phyloP scores from a whole-genome alignment of 139 green algal species.

The Volvox reticuliferus region DNA sequence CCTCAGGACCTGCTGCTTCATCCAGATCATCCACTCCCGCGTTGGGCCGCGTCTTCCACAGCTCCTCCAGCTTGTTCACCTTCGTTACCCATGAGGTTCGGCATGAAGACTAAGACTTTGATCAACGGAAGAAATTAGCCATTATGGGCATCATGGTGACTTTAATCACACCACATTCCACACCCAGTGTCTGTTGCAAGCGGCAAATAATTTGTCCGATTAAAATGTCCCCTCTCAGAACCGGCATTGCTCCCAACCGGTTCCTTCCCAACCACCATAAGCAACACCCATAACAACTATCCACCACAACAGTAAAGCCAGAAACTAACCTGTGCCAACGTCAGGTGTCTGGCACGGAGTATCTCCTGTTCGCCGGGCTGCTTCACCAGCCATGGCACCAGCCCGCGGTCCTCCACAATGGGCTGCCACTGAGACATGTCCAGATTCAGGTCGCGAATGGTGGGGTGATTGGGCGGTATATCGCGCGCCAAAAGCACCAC shows the following conservation, averaged over 20 bases:
- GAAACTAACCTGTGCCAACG: conserved; percentile 64
- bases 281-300: no score
- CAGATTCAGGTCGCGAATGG: conserved; percentile 76
- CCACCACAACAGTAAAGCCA: no score
- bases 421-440: conserved; percentile 91
- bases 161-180: no score
- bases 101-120: no score
- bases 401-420: conserved; percentile 81
- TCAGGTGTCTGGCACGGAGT: conserved; percentile 81
- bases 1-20: conserved; percentile 47
- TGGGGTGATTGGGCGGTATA: conserved; percentile 74
- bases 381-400: conserved; percentile 93
- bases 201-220: no score
- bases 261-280: no score
- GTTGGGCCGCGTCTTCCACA: conserved; percentile 89
- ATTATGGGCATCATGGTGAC: no score
- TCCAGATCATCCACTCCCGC: conserved; percentile 87
- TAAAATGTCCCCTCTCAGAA: no score
- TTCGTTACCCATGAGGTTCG: background rate
- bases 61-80: conserved; percentile 76
- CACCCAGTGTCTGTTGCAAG: no score
- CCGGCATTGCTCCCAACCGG: no score
- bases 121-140: no score
- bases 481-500: conserved; percentile 96
- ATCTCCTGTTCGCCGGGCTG: conserved; percentile 81